Evolutionary conservation across 176 grass and related monocot species (phyloP), one percentile per base, ranked within the genome.

Genomic region (Oryza meridionalis): DNA sequence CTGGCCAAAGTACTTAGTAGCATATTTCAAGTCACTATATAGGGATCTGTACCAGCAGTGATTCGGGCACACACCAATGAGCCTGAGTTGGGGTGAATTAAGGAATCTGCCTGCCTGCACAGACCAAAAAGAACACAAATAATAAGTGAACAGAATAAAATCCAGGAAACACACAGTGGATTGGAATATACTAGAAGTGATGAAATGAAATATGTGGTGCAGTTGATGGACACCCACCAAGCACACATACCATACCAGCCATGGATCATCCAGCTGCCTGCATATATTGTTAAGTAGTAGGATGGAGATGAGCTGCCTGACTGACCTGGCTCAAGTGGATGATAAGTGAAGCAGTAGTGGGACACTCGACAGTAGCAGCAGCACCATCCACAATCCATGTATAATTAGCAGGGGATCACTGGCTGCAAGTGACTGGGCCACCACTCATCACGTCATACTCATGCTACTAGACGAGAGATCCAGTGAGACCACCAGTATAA

Each of bases 131-230:
- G 7, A 6, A 66, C 35, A 49, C 50, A 61, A 59, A 37, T 4
- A 13, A 61, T 21, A 9, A 65, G 16, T 55, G 16, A 55, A 55
- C 16, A 55, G 16, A 5, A 55, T 19, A 31, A 37, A 38, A 42
- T 37, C 7, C 42, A 67, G 29, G 11, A 4, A 15, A 70, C 37
- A 58, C 58, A 25, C 51, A 77, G 80, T 65, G 62, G 72, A 35
- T 77, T 44, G 65, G 44, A 67, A 29, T 83, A 82, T 27, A 64
- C 42, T 43, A 43, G 58, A 44, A 74, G 67, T 53, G 81, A 81
- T 70, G 78, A 75, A 85, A 58, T 58, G 17, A 3, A 24, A 90
- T 70, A 88, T 89, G 76, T 84, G 87, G 88, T 66, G 71, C 31
- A 66, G 83, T 83, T 74, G 59, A 78, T 68, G 78, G 79, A 70